These are phyloP conservation scores for Euphrasia confusa DNA, from an alignment of 257 asterid species.

Conservation along the genomic window DNA sequence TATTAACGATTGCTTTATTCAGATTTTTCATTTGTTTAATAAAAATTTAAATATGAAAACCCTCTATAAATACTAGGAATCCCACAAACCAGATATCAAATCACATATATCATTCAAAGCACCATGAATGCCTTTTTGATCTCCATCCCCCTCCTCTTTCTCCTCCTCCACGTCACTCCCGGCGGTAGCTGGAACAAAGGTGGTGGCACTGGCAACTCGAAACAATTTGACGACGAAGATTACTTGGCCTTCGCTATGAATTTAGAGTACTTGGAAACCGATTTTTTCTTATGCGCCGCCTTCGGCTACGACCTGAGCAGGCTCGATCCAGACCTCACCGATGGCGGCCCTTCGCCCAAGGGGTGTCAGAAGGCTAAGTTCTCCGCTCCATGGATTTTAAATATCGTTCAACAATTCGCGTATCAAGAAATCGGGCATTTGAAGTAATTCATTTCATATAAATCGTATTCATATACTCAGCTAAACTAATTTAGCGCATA, in stretches of 20 bases:
- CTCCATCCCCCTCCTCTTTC: too few species aligned
- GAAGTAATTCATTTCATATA: constrained; percentile 16
- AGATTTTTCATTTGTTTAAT: too few species aligned
- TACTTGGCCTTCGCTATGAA: constrained; percentile 40
- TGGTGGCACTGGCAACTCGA: constrained; percentile 9
- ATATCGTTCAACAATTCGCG: constrained; percentile 38
- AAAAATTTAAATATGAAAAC: too few species aligned
- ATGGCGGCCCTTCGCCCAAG: constrained; percentile 36
- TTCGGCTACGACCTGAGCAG: constrained; percentile 37
- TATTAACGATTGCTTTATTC: too few species aligned
- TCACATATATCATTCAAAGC: too few species aligned
- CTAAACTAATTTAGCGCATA: too few species aligned
- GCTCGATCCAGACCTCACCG: constrained; percentile 33
- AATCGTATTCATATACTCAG: background rate
- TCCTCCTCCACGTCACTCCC: too few species aligned
- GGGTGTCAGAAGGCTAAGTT: constrained; percentile 29
- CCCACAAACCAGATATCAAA: too few species aligned
- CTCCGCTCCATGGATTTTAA: constrained; percentile 20
- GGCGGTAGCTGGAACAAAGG: too few species aligned
- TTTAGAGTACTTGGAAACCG: constrained; percentile 52
- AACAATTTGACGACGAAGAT: constrained; percentile 21
- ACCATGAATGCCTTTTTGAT: too few species aligned
- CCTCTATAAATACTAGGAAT: too few species aligned
- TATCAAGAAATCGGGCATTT: constrained; percentile 59
- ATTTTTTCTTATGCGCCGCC: constrained; percentile 45